Percentiles rank a stretch among this genome's conserved stretches.
These are phyloP conservation scores for Phyllachora maydis DNA, from an alignment of 2,329 filamentous ascomycete species.

Conservation along the genomic window DNA sequence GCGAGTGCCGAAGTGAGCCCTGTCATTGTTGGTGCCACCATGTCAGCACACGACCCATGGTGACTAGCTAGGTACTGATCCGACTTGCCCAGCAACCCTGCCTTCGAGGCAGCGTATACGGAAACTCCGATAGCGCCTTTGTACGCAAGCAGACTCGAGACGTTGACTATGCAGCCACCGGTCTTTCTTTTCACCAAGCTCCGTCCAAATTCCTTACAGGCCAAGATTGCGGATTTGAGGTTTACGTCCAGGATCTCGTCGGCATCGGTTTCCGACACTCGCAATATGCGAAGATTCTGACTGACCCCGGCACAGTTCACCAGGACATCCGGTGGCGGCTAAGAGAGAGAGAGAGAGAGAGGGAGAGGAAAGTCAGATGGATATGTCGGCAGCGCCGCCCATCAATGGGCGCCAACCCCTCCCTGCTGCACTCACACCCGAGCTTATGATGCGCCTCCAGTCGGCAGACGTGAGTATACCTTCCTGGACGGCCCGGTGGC, in stretches of 20 bases:
- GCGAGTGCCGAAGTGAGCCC: constrained; percentile 49
- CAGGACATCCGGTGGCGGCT: constrained; percentile 28
- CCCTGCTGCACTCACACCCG: no score
- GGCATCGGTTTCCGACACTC: constrained; percentile 26
- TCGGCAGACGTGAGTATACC: no score
- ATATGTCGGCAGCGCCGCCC: no score
- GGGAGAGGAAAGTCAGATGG: no score
- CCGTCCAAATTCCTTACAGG: constrained; percentile 30
- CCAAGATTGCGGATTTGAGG: constrained; percentile 41
- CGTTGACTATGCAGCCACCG: constrained; percentile 53
- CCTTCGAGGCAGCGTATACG: constrained; percentile 62
- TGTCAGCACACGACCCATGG: not conserved
- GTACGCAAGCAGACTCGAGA: constrained; percentile 54
- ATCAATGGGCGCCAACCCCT: no score
- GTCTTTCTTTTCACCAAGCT: constrained; percentile 16
- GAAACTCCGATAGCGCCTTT: constrained; percentile 51
- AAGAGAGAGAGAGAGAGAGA: not conserved
- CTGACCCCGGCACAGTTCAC: constrained; percentile 65
- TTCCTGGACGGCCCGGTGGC: no score
- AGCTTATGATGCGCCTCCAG: no score
- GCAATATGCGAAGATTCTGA: constrained; percentile 41
- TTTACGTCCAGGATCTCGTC: constrained; percentile 47
- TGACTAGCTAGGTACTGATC: no score
- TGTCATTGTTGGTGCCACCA: constrained; percentile 12
- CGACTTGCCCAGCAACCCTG: constrained; percentile 58